Percentiles rank a stretch among this genome's conserved stretches.
These are phyloP conservation scores for Diplodia corticola DNA, from an alignment of 2,329 filamentous ascomycete species.

Conservation along the genomic window DNA sequence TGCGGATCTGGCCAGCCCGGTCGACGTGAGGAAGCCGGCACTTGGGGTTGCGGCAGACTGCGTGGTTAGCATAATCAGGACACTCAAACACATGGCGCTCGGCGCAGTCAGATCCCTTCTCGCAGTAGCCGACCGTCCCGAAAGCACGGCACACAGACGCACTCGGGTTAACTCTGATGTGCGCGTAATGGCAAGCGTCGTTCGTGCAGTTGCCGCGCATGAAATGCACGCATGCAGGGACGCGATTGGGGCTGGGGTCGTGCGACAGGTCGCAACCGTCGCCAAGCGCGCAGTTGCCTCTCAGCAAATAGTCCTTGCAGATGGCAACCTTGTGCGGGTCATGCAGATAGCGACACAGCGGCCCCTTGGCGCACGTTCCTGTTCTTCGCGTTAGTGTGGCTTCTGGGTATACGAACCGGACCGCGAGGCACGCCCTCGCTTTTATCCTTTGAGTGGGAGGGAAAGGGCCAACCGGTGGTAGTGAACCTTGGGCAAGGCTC, in stretches of 20 bases:
- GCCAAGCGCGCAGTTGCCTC: constrained; percentile 74
- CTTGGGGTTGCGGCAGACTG: constrained; percentile 74
- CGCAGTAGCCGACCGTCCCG: constrained; percentile 84
- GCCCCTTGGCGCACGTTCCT: constrained; percentile 86
- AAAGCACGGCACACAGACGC: constrained; percentile 83
- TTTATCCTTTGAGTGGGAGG: constrained; percentile 24
- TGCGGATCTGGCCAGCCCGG: constrained; percentile 76
- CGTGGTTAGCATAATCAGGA: constrained; percentile 90
- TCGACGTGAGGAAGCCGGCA: constrained; percentile 88
- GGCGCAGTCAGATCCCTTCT: constrained; percentile 72
- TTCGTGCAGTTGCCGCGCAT: constrained; percentile 89
- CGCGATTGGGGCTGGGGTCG: constrained; percentile 77
- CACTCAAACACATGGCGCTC: constrained; percentile 91
- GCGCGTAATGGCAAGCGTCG: constrained; percentile 79
- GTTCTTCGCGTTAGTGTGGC: constrained; percentile 30
- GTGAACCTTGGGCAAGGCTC: constrained; percentile 66
- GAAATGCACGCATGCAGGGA: constrained; percentile 86
- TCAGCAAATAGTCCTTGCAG: constrained; percentile 84
- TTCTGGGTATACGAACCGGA: constrained; percentile 24
- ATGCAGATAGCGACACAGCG: constrained; percentile 77
- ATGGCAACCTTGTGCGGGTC: constrained; percentile 84
- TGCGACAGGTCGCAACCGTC: constrained; percentile 88
- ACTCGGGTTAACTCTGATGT: constrained; percentile 73
- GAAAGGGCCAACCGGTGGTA: constrained; percentile 50
- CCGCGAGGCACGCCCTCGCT: constrained; percentile 1